Percentiles rank a stretch among this genome's conserved stretches.
phyloP scores from a whole-genome alignment of 768 basidiomycete species.

The Hemileccinum rubropunctum region DNA sequence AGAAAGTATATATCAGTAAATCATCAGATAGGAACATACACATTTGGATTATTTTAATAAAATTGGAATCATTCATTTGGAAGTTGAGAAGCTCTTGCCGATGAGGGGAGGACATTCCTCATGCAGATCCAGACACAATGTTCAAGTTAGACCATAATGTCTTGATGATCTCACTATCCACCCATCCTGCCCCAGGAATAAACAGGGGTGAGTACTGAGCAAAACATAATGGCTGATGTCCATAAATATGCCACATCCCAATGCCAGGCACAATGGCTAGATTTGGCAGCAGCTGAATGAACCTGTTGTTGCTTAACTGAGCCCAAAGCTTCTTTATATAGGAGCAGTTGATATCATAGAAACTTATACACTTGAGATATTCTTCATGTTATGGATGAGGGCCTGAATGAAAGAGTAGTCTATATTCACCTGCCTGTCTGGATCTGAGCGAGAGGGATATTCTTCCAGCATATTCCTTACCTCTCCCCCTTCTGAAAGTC shows the following conservation, averaged over 20 bases:
- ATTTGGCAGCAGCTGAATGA: background rate
- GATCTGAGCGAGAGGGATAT: background rate
- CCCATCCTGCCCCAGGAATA: slow-evolving; percentile 26
- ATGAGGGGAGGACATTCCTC: slow-evolving; percentile 23
- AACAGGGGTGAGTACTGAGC: slow-evolving; percentile 24
- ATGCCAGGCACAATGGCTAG: slow-evolving; percentile 17
- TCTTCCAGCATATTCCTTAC: too few relatives aligned
- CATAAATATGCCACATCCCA: slow-evolving; percentile 32
- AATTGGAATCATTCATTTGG: slow-evolving; percentile 10
- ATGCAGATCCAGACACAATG: slow-evolving; percentile 19
- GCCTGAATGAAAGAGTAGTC: slow-evolving; percentile 11
- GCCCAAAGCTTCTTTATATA: background rate
- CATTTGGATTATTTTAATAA: slow-evolving; percentile 4
- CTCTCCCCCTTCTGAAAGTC: too few relatives aligned
- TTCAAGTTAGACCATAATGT: slow-evolving; percentile 33
- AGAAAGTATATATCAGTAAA: too few relatives aligned
- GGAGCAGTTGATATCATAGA: too few relatives aligned
- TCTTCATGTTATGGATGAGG: too few relatives aligned
- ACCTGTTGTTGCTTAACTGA: background rate
- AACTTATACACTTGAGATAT: too few relatives aligned
- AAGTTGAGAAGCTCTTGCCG: slow-evolving; percentile 21
- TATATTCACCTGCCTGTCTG: slow-evolving; percentile 26
- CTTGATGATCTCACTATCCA: slow-evolving; percentile 36
- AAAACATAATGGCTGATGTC: slow-evolving; percentile 25
- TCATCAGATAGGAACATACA: background rate